A percentile compares a stretch with the other conserved stretches of the same genome.
Evolutionary conservation across 2,329 filamentous ascomycete genomes (phyloP).

Genomic region (Hansfordia pulvinata): DNA sequence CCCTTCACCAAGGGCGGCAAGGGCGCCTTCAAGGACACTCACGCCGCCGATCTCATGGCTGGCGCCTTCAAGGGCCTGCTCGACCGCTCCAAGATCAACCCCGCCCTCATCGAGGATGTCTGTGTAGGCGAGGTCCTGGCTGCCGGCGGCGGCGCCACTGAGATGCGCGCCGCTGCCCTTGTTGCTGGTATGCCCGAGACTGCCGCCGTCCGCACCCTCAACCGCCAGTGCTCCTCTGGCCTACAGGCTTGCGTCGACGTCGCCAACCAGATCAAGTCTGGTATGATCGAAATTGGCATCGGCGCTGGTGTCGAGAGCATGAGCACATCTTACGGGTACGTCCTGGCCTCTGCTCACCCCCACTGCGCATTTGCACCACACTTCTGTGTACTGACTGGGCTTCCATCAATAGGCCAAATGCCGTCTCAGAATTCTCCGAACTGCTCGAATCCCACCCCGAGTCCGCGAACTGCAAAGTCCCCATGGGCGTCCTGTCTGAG

Average conservation of each 20-base stretch:
- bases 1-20: constrained; percentile 87
- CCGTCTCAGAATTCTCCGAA: constrained; percentile 87
- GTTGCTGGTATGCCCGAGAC: constrained; percentile 82
- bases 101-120: constrained; percentile 78
- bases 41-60: constrained; percentile 70
- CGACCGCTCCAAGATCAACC: constrained; percentile 78
- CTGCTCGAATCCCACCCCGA: constrained; percentile 69
- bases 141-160: constrained; percentile 87
- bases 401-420: constrained; percentile 45
- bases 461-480: constrained; percentile 90
- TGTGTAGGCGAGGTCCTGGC: constrained; percentile 83
- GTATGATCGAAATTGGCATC: constrained; percentile 92
- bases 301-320: constrained; percentile 96
- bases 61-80: constrained; percentile 74
- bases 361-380: not conserved
- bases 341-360: constrained; percentile 14
- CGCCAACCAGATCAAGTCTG: constrained; percentile 78
- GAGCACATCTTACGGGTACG: constrained; percentile 76
- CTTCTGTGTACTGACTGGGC: constrained; percentile 2
- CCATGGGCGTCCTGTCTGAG: constrained; percentile 90
- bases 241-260: constrained; percentile 89
- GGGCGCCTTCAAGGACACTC: constrained; percentile 91
- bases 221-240: constrained; percentile 88
- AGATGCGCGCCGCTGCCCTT: constrained; percentile 85
- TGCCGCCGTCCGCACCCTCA: constrained; percentile 75